phyloP scores from a whole-genome alignment of 495 filamentous ascomycete species.

The Aspergillus indologenus region DNA sequence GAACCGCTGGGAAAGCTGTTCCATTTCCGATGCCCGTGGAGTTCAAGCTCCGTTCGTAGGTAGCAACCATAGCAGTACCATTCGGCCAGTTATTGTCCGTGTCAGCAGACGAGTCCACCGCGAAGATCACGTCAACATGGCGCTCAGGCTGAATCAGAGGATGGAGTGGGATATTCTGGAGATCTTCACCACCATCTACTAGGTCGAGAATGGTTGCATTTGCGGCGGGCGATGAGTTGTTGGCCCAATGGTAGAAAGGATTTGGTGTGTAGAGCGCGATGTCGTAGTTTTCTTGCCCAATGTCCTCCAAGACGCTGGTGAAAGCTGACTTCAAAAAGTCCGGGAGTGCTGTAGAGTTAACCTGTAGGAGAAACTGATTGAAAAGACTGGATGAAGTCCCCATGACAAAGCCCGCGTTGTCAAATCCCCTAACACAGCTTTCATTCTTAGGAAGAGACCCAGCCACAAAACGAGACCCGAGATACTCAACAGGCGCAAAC shows the following conservation, averaged over 20 bases:
- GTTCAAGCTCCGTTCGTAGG: slow-evolving; percentile 70
- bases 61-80: slow-evolving; percentile 77
- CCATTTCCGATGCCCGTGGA: slow-evolving; percentile 63
- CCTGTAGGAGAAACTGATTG: slow-evolving; percentile 68
- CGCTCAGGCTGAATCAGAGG: slow-evolving; percentile 80
- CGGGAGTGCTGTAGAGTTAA: slow-evolving; percentile 53
- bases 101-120: slow-evolving; percentile 83
- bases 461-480: slow-evolving; percentile 74
- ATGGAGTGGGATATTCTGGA: slow-evolving; percentile 83
- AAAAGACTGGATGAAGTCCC: slow-evolving; percentile 90
- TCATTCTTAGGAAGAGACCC: slow-evolving; percentile 59
- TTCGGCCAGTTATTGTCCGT: slow-evolving; percentile 78
- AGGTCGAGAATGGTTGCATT: slow-evolving; percentile 59
- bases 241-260: slow-evolving; percentile 75
- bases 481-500: slow-evolving; percentile 70
- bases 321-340: slow-evolving; percentile 51
- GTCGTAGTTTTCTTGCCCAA: slow-evolving; percentile 63
- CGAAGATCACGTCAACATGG: slow-evolving; percentile 86
- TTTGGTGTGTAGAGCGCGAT: slow-evolving; percentile 82
- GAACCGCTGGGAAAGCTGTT: slow-evolving; percentile 78
- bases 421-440: slow-evolving; percentile 73
- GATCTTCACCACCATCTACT: slow-evolving; percentile 83
- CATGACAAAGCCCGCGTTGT: slow-evolving; percentile 83
- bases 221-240: slow-evolving; percentile 58
- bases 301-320: slow-evolving; percentile 45